Evolutionary conservation across 2,329 filamentous ascomycete genomes (phyloP).

Genomic region (Microascus cirrosus): DNA sequence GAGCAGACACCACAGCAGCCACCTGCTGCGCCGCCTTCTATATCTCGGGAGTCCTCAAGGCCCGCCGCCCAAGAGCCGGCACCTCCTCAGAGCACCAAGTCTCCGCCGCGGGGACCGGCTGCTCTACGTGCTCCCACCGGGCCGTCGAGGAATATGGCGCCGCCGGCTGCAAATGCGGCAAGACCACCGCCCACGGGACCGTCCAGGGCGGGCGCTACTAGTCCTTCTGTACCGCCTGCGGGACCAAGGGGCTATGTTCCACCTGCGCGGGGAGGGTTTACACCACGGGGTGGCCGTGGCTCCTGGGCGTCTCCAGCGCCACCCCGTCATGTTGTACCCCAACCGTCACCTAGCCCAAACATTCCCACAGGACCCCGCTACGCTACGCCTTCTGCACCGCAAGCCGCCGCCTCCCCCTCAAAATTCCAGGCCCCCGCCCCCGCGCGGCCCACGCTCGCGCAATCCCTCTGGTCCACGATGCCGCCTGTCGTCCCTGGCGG

Average conservation of each 20-base stretch:
- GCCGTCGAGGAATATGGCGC: slow-evolving; percentile 12
- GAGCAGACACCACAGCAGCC: slow-evolving; percentile 23
- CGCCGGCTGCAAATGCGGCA: background rate
- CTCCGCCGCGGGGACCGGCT: slow-evolving; percentile 44
- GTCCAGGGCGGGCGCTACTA: slow-evolving; percentile 11
- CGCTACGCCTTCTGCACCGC: slow-evolving; percentile 14
- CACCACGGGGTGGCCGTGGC: slow-evolving; percentile 32
- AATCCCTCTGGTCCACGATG: slow-evolving; percentile 38
- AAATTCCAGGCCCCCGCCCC: slow-evolving; percentile 47
- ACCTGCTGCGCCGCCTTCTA: background rate
- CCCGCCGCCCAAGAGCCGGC: slow-evolving; percentile 16
- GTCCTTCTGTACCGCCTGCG: slow-evolving; percentile 37
- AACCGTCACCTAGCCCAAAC: slow-evolving; percentile 18
- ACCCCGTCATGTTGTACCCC: slow-evolving; percentile 12
- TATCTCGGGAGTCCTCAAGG: slow-evolving; percentile 9
- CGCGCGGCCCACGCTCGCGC: slow-evolving; percentile 34
- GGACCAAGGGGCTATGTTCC: slow-evolving; percentile 44
- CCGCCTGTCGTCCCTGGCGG: slow-evolving; percentile 42
- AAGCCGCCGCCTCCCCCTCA: slow-evolving; percentile 24
- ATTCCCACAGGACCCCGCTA: slow-evolving; percentile 39
- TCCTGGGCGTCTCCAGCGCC: slow-evolving; percentile 23
- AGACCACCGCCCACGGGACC: slow-evolving; percentile 3
- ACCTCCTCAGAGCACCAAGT: slow-evolving; percentile 20
- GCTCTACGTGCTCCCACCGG: slow-evolving; percentile 39
- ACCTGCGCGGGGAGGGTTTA: slow-evolving; percentile 30